Base-by-base conservation (phyloP, 345 rosid species). In the Leavenworthia alabamica region DNA sequence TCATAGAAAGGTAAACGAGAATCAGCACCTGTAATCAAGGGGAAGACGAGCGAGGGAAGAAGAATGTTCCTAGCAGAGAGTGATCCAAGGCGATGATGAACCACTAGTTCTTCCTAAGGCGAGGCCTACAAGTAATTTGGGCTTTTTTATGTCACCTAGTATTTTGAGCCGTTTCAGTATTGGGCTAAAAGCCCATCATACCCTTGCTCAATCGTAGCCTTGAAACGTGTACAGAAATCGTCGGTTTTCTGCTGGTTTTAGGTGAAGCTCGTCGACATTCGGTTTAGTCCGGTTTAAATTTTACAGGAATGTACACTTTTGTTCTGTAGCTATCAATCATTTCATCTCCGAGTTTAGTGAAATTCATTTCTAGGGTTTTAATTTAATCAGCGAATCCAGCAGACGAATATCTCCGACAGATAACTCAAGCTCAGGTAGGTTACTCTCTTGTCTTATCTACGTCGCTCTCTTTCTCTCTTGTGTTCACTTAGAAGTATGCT, bases 311-410 rank as follows among this genome's bases (percentile, higher is more conserved):
- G n/a, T n/a, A n/a, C n/a, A n/a, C n/a, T n/a, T n/a, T n/a, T n/a
- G n/a, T 37, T 33, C 6, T 50, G 59, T 45, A 35, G 53, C 56
- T 41, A 64, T n/a, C n/a, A n/a, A n/a, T n/a, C n/a, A n/a, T n/a
- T n/a, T n/a, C n/a, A n/a, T 23, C 66, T 58, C 51, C 66, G 44
- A 11, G 58, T n/a, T n/a, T n/a, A 64, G 70, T 71, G 70, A 64
- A 50, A 63, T 64, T 63, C 52, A 26, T 14, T 13, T 36, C 75
- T 71, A 71, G 75, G 75, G 75, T 71, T 71, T 63, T 57, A 42
- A 57, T 71, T 49, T 58, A 46, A 48, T 63, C 49, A 57, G 48
- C 60, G 42, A 64, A 24, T 71, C 75, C 29, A 66, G 60, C 55
- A n/a, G 74, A 36, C 41, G 71, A 56, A 45, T 45, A 66, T 45